Evolutionary conservation across 2,329 filamentous ascomycete species (phyloP).

Genomic region (Metarhizium guizhouense): DNA sequence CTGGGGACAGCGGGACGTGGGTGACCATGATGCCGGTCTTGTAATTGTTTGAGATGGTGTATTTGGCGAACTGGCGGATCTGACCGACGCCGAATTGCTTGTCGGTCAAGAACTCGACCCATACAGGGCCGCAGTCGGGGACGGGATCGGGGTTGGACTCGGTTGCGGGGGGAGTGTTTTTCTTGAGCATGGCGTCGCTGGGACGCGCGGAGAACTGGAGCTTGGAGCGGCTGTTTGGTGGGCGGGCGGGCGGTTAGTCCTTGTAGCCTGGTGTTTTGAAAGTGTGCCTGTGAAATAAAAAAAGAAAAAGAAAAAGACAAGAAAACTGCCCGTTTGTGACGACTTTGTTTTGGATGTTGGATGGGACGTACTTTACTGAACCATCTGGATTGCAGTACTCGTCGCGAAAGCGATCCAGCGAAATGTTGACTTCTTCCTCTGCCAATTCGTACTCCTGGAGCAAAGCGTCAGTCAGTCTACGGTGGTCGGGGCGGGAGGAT

Average conservation of each 20-base stretch:
- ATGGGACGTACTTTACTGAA: conserved; percentile 57
- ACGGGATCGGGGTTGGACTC: conserved; percentile 59
- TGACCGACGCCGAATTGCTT: conserved; percentile 80
- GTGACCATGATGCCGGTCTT: conserved; percentile 89
- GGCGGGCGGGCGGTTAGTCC: neutral
- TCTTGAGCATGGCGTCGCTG: conserved; percentile 72
- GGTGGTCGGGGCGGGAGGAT: neutral
- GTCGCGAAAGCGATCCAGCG: conserved; percentile 69
- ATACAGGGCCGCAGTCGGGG: conserved; percentile 77
- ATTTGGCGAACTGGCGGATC: conserved; percentile 80
- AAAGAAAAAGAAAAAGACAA: no score
- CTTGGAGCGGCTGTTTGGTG: conserved; percentile 55
- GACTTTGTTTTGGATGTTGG: no score
- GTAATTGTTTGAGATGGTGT: conserved; percentile 71
- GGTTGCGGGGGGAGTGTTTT: conserved; percentile 68
- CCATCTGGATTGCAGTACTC: conserved; percentile 67
- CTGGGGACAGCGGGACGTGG: conserved; percentile 70
- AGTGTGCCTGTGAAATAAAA: neutral
- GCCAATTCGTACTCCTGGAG: conserved; percentile 81
- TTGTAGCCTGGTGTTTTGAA: neutral
- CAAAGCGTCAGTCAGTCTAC: neutral
- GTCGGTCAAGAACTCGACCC: conserved; percentile 84
- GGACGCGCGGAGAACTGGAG: conserved; percentile 87
- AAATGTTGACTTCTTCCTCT: conserved; percentile 80
- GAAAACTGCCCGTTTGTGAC: no score